Evolutionary conservation across 352 stramenopile species (phyloP), one percentile per base, ranked within the genome.

Genomic region (Globisporangium apiculatum): DNA sequence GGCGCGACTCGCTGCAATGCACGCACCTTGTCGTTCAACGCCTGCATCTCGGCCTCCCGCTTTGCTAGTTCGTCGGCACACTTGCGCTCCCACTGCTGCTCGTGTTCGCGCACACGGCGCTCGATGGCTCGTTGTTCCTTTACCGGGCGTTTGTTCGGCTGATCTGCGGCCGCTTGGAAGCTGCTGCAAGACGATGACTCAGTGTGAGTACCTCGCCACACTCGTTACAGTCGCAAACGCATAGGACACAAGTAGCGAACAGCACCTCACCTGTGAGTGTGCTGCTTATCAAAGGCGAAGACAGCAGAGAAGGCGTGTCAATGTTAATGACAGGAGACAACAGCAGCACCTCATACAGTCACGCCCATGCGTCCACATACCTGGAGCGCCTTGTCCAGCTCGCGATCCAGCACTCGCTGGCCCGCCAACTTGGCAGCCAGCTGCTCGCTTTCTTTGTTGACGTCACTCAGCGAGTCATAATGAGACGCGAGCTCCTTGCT

Each of bases 1-100:
- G 24, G 24, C 24, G 24, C 24, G 24, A 31, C 24, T 31, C 24
- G 24, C 24, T 31, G 24, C 24, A 3, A 31, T 3, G 24, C 24
- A 97, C 97, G 66, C 75, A 91, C 45, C 98, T 92, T 31, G 80
- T 98, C 5, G 79, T 81, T 35, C 40, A 8, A 5, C 11, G 7
- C 40, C 40, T 43, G 40, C 40, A 43, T 8, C 40, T 14, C 40
- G 7, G 40, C 40, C 40, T 43, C 40, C 7, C 97, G 58, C 84
- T 98, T n/a, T 76, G 81, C 51, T 68, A 73, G 12, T 97, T 96
- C 73, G 69, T 60, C 11, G 73, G 95, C 48, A 12, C 40, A 43
- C 40, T 43, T 43, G 40, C 40, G 40, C 11, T 43, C 11, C 40
- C 40, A 43, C 40, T 12, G 40, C 11, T 43, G 40, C 40, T 43